Evolutionary conservation across 129 eudicot genomes (phyloP), one percentile per base, ranked within the genome.

Genomic region (Deinandra increscens): DNA sequence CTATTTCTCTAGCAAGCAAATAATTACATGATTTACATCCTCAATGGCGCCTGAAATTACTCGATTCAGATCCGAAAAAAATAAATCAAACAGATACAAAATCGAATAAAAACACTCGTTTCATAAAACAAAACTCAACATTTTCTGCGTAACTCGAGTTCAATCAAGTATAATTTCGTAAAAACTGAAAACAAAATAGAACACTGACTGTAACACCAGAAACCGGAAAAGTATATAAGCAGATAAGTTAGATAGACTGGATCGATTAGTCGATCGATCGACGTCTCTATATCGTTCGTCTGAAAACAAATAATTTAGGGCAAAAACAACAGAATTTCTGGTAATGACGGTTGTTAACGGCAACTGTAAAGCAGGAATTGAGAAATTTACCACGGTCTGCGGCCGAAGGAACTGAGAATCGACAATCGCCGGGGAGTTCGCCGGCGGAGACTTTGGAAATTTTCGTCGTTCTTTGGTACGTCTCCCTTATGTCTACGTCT

Each of bases 401-500:
- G 51, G 51, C 36, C 0, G 38, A 66, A 15, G 70, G 17, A 37
- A 26, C 1, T n/a, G 64, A 60, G 31, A 69, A 60, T 44, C 38
- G 44, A 49, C 41, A 7, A 37, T 75, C 54, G 69, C 74, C 80
- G 80, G 68, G 3, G 53, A 37, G 45, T 68, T 3, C 15, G 80
- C 80, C 80, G 80, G 75, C 50, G 68, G 67, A 43, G 60, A 68
- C 19, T 66, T 67, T 55, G 29, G 63, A 66, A 34, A 12, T 38
- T 9, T 11, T 8, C 19, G 22, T 19, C 41, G 19, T 54, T 74
- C 59, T 66, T n/a, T 23, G 22, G 43, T 53, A 7, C 55, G 80
- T 67, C 73, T 75, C 37, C 79, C 49, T 36, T 60, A 10, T 60
- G 75, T 76, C 80, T 60, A 59, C 41, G 56, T 20, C n/a, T 46